Evolutionary conservation across 2,329 filamentous ascomycete species (phyloP).

Genomic region (Pestalotiopsis sp.): DNA sequence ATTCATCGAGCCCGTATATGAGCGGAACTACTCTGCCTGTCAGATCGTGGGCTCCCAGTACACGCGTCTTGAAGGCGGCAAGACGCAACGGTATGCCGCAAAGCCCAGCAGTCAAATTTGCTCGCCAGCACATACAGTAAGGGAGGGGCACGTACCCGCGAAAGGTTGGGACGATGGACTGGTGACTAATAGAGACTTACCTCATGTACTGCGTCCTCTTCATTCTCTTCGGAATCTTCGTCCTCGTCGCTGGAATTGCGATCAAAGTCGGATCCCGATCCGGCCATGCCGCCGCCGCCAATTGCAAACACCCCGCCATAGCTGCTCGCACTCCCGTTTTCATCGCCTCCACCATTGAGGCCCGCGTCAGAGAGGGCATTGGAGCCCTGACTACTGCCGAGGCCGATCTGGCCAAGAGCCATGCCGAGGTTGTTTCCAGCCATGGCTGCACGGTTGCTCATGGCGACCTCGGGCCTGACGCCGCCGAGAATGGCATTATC

Average conservation of each 20-base stretch:
- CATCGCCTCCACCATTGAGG: constrained; percentile 65
- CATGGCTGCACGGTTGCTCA: constrained; percentile 74
- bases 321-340: constrained; percentile 65
- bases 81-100: not conserved
- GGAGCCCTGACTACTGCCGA: constrained; percentile 46
- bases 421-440: constrained; percentile 50
- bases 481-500: constrained; percentile 98
- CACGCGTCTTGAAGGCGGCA: not conserved
- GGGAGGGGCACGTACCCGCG: not conserved
- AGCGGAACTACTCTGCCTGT: constrained; percentile 51
- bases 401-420: constrained; percentile 50
- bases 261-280: constrained; percentile 74
- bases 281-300: constrained; percentile 53
- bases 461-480: constrained; percentile 86
- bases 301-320: constrained; percentile 71
- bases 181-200: constrained; percentile 47
- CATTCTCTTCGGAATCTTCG: constrained; percentile 86
- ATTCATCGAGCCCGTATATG: constrained; percentile 60
- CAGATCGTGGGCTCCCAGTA: not conserved
- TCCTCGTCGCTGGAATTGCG: constrained; percentile 89
- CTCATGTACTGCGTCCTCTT: constrained; percentile 73
- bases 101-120: not conserved
- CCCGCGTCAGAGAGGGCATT: constrained; percentile 80
- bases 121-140: not conserved
- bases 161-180: not conserved